Base-by-base conservation (phyloP, 2,329 filamentous ascomycete genomes). In the Thielaviopsis euricoi region DNA sequence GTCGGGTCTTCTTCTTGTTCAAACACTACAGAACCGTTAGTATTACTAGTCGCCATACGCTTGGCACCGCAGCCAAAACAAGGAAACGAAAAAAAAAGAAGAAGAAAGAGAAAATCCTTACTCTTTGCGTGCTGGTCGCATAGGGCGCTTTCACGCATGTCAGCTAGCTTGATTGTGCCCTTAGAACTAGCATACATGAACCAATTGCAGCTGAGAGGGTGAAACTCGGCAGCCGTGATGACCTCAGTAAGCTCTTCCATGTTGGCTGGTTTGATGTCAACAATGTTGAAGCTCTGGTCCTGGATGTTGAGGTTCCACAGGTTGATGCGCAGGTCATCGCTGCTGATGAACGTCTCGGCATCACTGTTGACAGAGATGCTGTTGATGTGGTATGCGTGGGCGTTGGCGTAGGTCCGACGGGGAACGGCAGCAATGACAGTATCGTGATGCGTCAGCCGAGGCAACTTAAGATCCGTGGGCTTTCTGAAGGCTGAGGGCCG, bases 341-440 rank as follows among this genome's bases (percentile, higher is more conserved):
- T 96, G 75, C 90, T 96, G 74, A 98, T 96, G 72, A 97, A 98
- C 0, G 93, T 98, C 76, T 98, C 93, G 59, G 91, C 93, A 70
- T 98, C 93, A 69, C 91, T 97, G 77, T 98, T 98, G 66, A 97
- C 93, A n/a, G 93, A 97, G 71, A 98, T 98, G 76, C 93, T 97
- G 76, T 98, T 98, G 80, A 98, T 97, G 73, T 98, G 93, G 71
- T 98, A 98, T 64, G 93, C 93, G 70, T 98, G 93, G 55, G 93
- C 93, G 69, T 98, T 98, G 65, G 93, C 90, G 70, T 97, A 98
- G 46, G 91, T 96, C 73, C 91, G 86, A 65, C 93, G 85, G 53
- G 93, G 93, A 43, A 97, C 91, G 43, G 93, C 93, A 48, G 93
- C 93, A 62, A 98, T 91, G 59, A 98, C 93, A 22, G 93, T 98